Evolutionary conservation across 2,329 filamentous ascomycete species (phyloP).

Genomic region (Microsporum canis): DNA sequence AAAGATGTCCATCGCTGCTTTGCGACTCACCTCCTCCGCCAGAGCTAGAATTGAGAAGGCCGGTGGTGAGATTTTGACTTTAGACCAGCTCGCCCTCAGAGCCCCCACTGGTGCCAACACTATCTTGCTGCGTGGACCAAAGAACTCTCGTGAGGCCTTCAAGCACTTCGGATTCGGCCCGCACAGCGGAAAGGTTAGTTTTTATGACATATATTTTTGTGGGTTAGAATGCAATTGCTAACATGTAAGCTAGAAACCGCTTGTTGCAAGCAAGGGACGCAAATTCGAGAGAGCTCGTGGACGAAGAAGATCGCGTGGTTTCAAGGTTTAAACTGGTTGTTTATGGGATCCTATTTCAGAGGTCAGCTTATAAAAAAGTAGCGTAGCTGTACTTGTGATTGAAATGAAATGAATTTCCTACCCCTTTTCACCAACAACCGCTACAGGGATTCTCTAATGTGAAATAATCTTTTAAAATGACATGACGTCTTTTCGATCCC

Average conservation of each 20-base stretch:
- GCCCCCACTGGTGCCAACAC: slow-evolving; percentile 95
- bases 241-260: slow-evolving; percentile 60
- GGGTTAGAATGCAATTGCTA: background rate
- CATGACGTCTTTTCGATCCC: background rate
- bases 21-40: slow-evolving; percentile 93
- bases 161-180: slow-evolving; percentile 99
- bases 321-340: slow-evolving; percentile 78
- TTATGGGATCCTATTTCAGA: slow-evolving; percentile 15
- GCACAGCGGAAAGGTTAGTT: slow-evolving; percentile 84
- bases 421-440: background rate
- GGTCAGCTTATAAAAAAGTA: slow-evolving; percentile 8
- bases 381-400: slow-evolving; percentile 10
- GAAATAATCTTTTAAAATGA: background rate
- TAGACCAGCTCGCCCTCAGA: slow-evolving; percentile 93
- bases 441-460: background rate
- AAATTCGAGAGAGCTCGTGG: slow-evolving; percentile 99
- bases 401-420: slow-evolving; percentile 12
- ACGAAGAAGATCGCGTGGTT: slow-evolving; percentile 94
- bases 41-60: slow-evolving; percentile 87
- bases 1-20: slow-evolving; percentile 86
- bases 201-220: background rate
- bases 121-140: slow-evolving; percentile 89
- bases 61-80: slow-evolving; percentile 86
- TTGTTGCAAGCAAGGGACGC: slow-evolving; percentile 95
- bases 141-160: slow-evolving; percentile 94